Conservation (phyloP, 2,329 filamentous ascomycete genomes). For the Alternaria arborescens region DNA sequence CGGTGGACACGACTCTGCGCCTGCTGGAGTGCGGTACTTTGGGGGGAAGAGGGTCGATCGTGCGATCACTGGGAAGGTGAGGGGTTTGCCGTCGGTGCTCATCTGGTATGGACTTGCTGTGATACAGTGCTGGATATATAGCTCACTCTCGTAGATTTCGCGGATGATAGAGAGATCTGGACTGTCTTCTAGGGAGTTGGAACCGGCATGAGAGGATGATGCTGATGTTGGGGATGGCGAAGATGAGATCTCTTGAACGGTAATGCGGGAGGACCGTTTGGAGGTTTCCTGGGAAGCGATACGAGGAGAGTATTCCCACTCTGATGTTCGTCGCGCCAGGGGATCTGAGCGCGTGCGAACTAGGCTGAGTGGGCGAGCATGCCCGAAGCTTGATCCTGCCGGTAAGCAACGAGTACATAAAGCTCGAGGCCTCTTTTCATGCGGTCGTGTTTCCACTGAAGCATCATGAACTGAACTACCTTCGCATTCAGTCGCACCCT, state of each 20-base stretch:
- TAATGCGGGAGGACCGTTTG: background rate
- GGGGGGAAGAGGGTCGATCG: too few species aligned
- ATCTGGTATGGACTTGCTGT: constrained; percentile 12
- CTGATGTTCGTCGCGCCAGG: background rate
- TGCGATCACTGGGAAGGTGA: background rate
- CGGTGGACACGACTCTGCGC: too few species aligned
- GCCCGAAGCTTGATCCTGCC: background rate
- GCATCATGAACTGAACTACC: background rate
- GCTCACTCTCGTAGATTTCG: constrained; percentile 6
- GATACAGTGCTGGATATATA: constrained; percentile 10
- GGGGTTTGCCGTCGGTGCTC: constrained; percentile 2
- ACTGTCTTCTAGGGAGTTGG: background rate
- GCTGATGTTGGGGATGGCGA: too few species aligned
- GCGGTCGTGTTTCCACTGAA: background rate
- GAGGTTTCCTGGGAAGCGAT: background rate
- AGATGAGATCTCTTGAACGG: background rate
- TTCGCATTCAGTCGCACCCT: background rate
- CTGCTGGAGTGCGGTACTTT: too few species aligned
- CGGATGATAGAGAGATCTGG: background rate
- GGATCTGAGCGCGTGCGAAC: background rate
- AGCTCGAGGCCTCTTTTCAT: background rate
- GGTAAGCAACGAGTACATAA: background rate
- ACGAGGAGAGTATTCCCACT: background rate
- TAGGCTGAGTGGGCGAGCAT: background rate
- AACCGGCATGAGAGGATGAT: background rate